A percentile compares a stretch with the other conserved stretches of the same genome.
Evolutionary conservation across 2,329 filamentous ascomycete genomes (phyloP).

Genomic region (Harringtonia aguacate): DNA sequence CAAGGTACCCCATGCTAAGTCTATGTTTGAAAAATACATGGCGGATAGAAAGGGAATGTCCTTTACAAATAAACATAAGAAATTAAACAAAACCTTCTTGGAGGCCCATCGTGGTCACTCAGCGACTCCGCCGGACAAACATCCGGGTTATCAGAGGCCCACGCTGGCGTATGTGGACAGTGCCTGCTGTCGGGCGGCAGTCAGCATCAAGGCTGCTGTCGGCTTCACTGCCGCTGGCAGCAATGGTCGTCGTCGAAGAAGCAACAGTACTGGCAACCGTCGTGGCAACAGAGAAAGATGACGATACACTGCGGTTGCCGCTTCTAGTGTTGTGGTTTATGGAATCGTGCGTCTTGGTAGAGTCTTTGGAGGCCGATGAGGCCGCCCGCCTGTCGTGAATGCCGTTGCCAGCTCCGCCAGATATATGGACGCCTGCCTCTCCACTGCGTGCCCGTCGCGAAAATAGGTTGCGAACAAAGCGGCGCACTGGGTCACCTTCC

Average conservation of each 20-base stretch:
- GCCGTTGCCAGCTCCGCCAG: background rate
- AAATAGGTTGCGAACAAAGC: slow-evolving; percentile 11
- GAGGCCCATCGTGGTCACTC: background rate
- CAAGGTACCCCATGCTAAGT: no score
- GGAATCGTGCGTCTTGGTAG: background rate
- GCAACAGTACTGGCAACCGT: background rate
- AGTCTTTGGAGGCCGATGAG: background rate
- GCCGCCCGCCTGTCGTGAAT: background rate
- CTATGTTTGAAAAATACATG: no score
- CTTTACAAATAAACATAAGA: background rate
- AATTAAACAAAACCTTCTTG: background rate
- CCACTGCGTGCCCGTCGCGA: slow-evolving; percentile 7
- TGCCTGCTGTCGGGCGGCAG: background rate
- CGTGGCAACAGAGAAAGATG: slow-evolving; percentile 5
- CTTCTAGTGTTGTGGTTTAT: slow-evolving; percentile 3
- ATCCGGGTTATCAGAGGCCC: slow-evolving; percentile 10
- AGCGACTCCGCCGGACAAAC: slow-evolving; percentile 14
- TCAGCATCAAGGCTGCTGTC: background rate
- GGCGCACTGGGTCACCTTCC: slow-evolving; percentile 10
- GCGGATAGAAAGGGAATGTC: no score
- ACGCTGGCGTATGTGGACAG: slow-evolving; percentile 5
- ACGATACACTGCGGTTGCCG: slow-evolving; percentile 9
- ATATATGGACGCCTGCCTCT: no score
- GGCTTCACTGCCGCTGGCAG: background rate
- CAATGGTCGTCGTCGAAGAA: background rate